These are phyloP conservation scores for Pulveroboletus sp. DNA, from an alignment of 1,284 basidiomycete species.

Conservation along the genomic window DNA sequence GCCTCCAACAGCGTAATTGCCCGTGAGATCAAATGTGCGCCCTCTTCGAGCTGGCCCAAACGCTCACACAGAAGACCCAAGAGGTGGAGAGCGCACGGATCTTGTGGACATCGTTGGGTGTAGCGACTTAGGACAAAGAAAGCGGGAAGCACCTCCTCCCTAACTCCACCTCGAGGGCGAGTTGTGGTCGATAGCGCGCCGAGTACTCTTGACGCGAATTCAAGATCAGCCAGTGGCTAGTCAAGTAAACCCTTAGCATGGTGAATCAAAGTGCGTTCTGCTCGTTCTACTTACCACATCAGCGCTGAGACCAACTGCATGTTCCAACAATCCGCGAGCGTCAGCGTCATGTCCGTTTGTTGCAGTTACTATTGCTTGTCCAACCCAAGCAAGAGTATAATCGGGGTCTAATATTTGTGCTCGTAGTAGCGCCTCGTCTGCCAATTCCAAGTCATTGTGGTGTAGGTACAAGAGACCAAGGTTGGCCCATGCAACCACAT, in stretches of 20 bases:
- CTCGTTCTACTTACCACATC: slow-evolving; percentile 62
- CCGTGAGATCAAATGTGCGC: slow-evolving; percentile 58
- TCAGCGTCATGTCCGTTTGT: slow-evolving; percentile 64
- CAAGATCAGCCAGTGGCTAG: slow-evolving; percentile 84
- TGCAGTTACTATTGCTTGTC: slow-evolving; percentile 83
- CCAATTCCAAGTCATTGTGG: slow-evolving; percentile 80
- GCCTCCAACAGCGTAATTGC: slow-evolving; percentile 80
- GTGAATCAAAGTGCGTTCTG: no score
- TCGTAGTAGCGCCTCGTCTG: slow-evolving; percentile 83
- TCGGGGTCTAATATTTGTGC: slow-evolving; percentile 94
- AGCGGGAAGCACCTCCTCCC: slow-evolving; percentile 62
- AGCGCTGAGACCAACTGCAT: slow-evolving; percentile 75
- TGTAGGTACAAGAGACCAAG: slow-evolving; percentile 90
- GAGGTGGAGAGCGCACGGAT: slow-evolving; percentile 81
- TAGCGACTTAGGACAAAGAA: slow-evolving; percentile 85
- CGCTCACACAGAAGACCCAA: slow-evolving; percentile 86
- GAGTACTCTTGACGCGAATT: slow-evolving; percentile 72
- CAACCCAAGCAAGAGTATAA: slow-evolving; percentile 89
- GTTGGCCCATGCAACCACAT: slow-evolving; percentile 82
- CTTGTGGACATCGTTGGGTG: slow-evolving; percentile 64
- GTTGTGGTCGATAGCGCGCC: slow-evolving; percentile 38
- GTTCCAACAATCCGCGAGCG: slow-evolving; percentile 76
- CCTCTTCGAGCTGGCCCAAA: slow-evolving; percentile 71
- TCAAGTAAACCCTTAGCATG: slow-evolving; percentile 14
- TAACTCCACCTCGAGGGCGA: slow-evolving; percentile 32